These are phyloP conservation scores for Alternaria triticimaculans DNA, from an alignment of 2,329 filamentous ascomycete species.

Conservation along the genomic window DNA sequence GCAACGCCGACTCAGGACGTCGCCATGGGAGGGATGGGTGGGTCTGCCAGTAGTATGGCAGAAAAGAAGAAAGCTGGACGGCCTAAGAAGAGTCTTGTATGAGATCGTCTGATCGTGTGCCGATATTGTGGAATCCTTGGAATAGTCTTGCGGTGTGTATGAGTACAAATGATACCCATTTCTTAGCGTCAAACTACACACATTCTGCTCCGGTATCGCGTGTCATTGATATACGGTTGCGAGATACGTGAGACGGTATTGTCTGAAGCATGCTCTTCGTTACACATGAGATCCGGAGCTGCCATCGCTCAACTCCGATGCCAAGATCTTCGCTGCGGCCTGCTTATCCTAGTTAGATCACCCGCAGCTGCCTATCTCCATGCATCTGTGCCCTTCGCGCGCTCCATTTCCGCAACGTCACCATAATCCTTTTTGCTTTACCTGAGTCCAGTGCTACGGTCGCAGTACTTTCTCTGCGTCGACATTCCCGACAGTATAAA, in stretches of 20 bases:
- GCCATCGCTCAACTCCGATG: slow-evolving; percentile 8
- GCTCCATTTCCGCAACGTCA: background rate
- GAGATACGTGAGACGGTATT: background rate
- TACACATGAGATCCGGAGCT: background rate
- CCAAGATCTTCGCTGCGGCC: slow-evolving; percentile 8
- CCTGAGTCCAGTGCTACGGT: background rate
- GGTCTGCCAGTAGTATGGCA: background rate
- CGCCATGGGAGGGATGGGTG: slow-evolving; percentile 15
- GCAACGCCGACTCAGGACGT: slow-evolving; percentile 27
- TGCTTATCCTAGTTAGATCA: slow-evolving; percentile 8
- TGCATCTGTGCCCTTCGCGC: background rate
- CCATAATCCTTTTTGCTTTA: background rate
- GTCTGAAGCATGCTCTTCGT: background rate
- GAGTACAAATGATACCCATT: slow-evolving; percentile 24
- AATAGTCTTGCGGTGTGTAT: background rate
- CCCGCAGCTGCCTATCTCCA: slow-evolving; percentile 1
- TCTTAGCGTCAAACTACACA: background rate
- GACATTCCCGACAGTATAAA: background rate
- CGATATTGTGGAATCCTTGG: background rate
- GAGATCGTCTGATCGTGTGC: background rate
- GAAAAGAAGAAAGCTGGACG: slow-evolving; percentile 36
- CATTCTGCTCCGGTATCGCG: background rate
- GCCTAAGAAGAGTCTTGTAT: slow-evolving; percentile 34
- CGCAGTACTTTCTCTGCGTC: background rate
- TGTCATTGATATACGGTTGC: background rate